Conservation (phyloP, 768 basidiomycete genomes). For the Lentinula detonsa region DNA sequence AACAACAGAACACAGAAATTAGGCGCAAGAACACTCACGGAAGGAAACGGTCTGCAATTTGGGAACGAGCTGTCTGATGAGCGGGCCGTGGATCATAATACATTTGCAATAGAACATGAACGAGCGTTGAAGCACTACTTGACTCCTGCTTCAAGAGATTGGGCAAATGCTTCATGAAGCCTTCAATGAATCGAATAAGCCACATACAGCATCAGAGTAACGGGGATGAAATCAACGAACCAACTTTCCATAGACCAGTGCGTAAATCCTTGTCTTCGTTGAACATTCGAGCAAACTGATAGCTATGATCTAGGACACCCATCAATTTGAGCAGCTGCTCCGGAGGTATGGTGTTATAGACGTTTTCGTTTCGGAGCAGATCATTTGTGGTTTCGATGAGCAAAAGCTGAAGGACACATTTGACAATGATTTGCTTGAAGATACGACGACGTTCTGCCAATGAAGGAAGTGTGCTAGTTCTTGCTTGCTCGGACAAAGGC, state of each 20-base stretch:
- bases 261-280: constrained; percentile 98
- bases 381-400: constrained; percentile 98
- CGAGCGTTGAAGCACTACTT: constrained; percentile 90
- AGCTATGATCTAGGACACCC: constrained; percentile 94
- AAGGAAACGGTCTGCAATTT: constrained; percentile 67
- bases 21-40: constrained; percentile 36
- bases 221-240: constrained; percentile 41
- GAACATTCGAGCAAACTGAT: constrained; percentile 95
- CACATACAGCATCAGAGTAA: background rate
- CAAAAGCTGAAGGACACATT: constrained; percentile 95
- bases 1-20: constrained; percentile 19
- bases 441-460: constrained; percentile 70
- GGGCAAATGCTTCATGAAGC: constrained; percentile 99
- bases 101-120: constrained; percentile 89
- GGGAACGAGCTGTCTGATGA: constrained; percentile 77
- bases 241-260: constrained; percentile 99
- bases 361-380: constrained; percentile 83
- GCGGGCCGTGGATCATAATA: constrained; percentile 88
- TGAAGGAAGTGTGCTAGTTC: constrained; percentile 44
- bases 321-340: constrained; percentile 90
- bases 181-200: constrained; percentile 33
- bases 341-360: constrained; percentile 92
- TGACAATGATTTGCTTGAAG: constrained; percentile 99
- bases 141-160: constrained; percentile 98
- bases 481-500: constrained; percentile 67